A percentile compares a stretch with the other conserved stretches of the same genome.
Conservation (phyloP, 768 basidiomycete genomes). For the Phaeotremella fagi region DNA sequence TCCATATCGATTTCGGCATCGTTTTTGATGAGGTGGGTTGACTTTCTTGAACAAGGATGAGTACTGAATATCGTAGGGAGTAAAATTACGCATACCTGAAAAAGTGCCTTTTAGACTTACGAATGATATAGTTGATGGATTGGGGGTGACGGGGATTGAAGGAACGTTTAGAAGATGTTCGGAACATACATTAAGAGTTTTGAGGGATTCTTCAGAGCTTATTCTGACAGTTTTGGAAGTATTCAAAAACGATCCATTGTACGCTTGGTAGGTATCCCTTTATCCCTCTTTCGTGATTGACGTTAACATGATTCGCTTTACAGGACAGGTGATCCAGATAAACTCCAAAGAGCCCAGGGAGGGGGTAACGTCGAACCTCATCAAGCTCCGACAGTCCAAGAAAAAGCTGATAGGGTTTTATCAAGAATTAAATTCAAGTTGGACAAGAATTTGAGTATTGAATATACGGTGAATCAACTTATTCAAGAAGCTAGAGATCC, state of each 20-base stretch:
- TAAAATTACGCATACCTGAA: slow-evolving; percentile 71
- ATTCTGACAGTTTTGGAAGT: slow-evolving; percentile 94
- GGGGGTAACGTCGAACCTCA: slow-evolving; percentile 37
- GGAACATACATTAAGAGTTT: slow-evolving; percentile 87
- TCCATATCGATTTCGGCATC: slow-evolving; percentile 95
- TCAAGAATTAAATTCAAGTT: slow-evolving; percentile 74
- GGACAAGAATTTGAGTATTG: slow-evolving; percentile 72
- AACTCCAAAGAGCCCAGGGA: slow-evolving; percentile 37
- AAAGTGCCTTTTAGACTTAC: slow-evolving; percentile 93
- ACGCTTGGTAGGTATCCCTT: slow-evolving; percentile 63
- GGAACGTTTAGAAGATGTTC: slow-evolving; percentile 94
- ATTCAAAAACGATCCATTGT: slow-evolving; percentile 92
- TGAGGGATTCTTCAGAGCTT: slow-evolving; percentile 75
- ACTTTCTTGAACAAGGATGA: background rate
- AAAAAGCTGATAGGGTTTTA: slow-evolving; percentile 85
- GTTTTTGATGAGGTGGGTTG: slow-evolving; percentile 82
- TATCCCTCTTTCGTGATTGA: background rate
- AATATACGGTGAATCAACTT: slow-evolving; percentile 88
- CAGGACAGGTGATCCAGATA: slow-evolving; percentile 52
- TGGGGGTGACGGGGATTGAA: slow-evolving; percentile 82
- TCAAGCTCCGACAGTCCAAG: slow-evolving; percentile 60
- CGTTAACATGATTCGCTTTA: background rate
- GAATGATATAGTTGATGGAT: slow-evolving; percentile 85
- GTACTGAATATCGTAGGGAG: slow-evolving; percentile 59
- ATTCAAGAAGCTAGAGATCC: slow-evolving; percentile 80